Evolutionary conservation across 2,329 filamentous ascomycete species (phyloP).

Genomic region (Penicillium sp.): DNA sequence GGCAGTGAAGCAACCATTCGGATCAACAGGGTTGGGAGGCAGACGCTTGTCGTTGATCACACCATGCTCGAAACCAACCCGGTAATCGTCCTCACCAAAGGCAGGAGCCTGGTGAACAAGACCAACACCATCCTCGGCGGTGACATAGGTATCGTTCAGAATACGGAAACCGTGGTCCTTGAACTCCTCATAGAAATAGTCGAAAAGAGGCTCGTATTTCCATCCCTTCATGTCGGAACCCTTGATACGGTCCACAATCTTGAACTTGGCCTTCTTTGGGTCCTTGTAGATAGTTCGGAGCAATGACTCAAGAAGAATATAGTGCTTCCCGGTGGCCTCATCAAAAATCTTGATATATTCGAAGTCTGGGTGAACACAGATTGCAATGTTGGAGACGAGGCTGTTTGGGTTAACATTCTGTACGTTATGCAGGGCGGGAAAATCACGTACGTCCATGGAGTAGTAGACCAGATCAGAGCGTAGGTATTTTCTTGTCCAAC

Average conservation of each 20-base stretch:
- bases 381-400: constrained; percentile 75
- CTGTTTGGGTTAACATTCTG: neutral
- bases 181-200: constrained; percentile 88
- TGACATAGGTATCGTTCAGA: constrained; percentile 83
- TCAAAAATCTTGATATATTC: constrained; percentile 88
- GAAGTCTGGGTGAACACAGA: constrained; percentile 79
- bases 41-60: constrained; percentile 75
- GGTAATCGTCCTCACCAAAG: constrained; percentile 96
- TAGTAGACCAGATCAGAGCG: constrained; percentile 87
- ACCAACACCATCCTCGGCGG: constrained; percentile 85
- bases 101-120: constrained; percentile 93
- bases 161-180: constrained; percentile 83
- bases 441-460: constrained; percentile 70
- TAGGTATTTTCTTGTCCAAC: constrained; percentile 74
- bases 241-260: constrained; percentile 76
- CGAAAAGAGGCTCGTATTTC: constrained; percentile 86
- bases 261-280: constrained; percentile 92
- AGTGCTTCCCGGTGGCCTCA: constrained; percentile 79
- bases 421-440: no score
- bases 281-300: constrained; percentile 88
- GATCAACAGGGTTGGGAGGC: constrained; percentile 91
- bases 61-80: constrained; percentile 74
- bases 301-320: constrained; percentile 80
- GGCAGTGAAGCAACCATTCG: constrained; percentile 76
- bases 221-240: constrained; percentile 85